These are phyloP conservation scores for Cadophora sp. DNA, from an alignment of 2,329 filamentous ascomycete species.

Conservation along the genomic window DNA sequence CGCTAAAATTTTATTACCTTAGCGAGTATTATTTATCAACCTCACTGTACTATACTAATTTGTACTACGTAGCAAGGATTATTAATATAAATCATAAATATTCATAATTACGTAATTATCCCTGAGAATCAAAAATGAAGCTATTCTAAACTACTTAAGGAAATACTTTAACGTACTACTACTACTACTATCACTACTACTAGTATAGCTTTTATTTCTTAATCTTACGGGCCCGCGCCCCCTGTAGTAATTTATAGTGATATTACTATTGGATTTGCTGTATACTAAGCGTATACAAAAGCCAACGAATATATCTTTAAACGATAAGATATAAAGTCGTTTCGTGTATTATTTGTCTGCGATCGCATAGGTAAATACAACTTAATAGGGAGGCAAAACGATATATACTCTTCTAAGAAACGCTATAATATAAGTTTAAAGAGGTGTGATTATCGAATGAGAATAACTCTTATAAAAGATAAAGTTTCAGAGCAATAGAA, in stretches of 20 bases:
- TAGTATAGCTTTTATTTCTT: too few species aligned
- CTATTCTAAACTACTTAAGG: too few species aligned
- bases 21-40: too few species aligned
- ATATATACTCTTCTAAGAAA: background rate
- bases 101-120: too few species aligned
- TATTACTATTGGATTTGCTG: constrained; percentile 6
- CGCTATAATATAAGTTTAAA: background rate
- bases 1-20: too few species aligned
- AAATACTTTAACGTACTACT: background rate
- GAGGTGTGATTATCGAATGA: background rate
- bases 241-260: background rate
- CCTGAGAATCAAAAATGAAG: too few species aligned
- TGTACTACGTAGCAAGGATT: too few species aligned
- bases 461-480: background rate
- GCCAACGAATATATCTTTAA: background rate
- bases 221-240: background rate
- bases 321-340: background rate
- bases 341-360: background rate
- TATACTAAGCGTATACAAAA: background rate
- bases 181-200: too few species aligned
- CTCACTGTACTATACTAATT: too few species aligned
- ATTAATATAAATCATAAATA: too few species aligned
- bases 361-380: background rate
- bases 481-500: background rate
- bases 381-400: background rate